Conservation (phyloP, 805 yeast species). For the Wickerhamiella cacticola region DNA sequence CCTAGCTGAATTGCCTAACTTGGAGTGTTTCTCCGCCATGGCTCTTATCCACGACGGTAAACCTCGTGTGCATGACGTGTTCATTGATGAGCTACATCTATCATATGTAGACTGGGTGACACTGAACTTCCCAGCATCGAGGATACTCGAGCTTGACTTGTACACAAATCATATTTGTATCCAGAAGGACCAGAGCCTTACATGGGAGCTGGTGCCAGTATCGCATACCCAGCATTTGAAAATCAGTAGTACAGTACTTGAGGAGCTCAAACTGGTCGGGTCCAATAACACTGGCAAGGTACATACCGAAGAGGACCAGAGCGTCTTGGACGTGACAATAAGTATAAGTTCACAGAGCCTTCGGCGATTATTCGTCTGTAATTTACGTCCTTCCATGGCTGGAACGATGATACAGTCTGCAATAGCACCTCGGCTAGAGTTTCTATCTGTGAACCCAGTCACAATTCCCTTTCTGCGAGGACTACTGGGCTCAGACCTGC, state of each 20-base stretch:
- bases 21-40: not conserved
- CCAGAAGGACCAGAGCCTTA: not conserved
- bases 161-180: slow-evolving; percentile 1
- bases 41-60: not conserved
- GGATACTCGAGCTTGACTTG: slow-evolving; percentile 4
- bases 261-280: slow-evolving; percentile 9
- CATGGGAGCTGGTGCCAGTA: not conserved
- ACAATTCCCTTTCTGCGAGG: not conserved
- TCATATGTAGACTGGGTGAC: slow-evolving; percentile 7
- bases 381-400: not conserved
- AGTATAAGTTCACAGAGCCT: not conserved
- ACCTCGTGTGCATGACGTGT: not conserved
- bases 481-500: not conserved
- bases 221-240: not conserved
- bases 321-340: not conserved
- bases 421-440: not conserved
- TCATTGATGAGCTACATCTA: not conserved
- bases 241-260: not conserved
- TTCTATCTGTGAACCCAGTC: not conserved
- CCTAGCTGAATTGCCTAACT: not conserved
- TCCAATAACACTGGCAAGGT: not conserved
- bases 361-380: not conserved
- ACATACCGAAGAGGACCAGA: not conserved
- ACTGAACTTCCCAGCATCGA: not conserved
- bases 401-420: not conserved